Base-by-base conservation (phyloP, 2,329 filamentous ascomycete species). In the Pseudogymnoascus sp. region DNA sequence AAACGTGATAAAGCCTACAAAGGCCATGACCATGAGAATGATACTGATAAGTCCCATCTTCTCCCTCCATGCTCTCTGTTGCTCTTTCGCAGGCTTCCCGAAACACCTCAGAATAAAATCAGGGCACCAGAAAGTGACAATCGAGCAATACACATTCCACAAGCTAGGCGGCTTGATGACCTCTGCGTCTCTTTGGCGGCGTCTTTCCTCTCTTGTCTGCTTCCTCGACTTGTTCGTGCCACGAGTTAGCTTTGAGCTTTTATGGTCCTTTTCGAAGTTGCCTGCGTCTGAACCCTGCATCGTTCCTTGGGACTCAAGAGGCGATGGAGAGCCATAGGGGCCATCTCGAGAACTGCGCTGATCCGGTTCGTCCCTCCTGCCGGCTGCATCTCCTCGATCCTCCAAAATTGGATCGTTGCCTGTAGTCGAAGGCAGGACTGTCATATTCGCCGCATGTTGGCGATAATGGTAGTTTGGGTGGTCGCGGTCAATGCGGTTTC, bases 11-110 rank as follows among this genome's bases (percentile, higher is more conserved):
- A 93, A 99, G 72, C 94, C 94, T 58, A 99, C 93, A 71, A 92
- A 86, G 8, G 85, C 83, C 80, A 92, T 95, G 72, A 97, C 92
- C 64, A 88, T 72, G 33, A 96, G 72, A 72, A 99, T 99, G 72
- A 99, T 86, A 76, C 92, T 96, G 77, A 97, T 90, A 63, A 99
- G 78, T 2, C 94, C 94, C 81, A 99, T 95, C 82, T 99, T 99
- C 74, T 99, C 94, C 67, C 94, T 85, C 94, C 94, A 99, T 2
- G 94, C 94, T 70, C 91, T 84, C 72, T 92, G 89, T 75, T 97
- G 91, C 14, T 88, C 91, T 75, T 90, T 94, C 52, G 90, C 83
- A 6, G 86, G 85, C 80, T 90, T 95, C 39, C 92, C 92, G 71
- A 92, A 94, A 75, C 91, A 96, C 67, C 83, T 84, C 62, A 99